phyloP scores from a whole-genome alignment of 2,329 filamentous ascomycete genomes.

The Fusarium sp. region DNA sequence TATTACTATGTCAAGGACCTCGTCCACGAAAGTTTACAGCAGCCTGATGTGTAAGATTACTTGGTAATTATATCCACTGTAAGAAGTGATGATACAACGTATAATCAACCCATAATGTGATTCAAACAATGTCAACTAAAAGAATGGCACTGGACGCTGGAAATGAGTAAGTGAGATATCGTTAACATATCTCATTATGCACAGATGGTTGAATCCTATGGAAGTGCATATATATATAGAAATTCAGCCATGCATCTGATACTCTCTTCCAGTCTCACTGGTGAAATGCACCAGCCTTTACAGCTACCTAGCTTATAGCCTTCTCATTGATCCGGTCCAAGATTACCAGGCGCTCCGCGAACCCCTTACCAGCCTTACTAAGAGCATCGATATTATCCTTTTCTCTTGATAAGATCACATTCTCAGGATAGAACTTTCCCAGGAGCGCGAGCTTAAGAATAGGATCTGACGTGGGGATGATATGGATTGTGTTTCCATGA shows the following conservation, averaged over 20 bases:
- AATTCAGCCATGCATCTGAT: background rate
- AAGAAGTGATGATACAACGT: too few relatives aligned
- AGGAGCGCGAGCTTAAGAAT: background rate
- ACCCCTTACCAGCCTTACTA: background rate
- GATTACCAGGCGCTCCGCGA: background rate
- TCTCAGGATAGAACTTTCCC: background rate
- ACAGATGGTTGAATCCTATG: background rate
- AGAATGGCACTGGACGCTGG: accelerated
- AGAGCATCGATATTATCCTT: background rate
- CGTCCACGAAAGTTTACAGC: too few relatives aligned
- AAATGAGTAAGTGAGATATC: background rate
- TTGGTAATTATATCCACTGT: background rate
- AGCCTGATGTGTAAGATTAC: background rate
- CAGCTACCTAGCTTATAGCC: background rate
- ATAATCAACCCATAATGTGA: too few relatives aligned
- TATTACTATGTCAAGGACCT: too few relatives aligned
- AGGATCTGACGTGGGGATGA: background rate
- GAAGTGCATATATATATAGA: background rate
- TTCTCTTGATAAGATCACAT: background rate
- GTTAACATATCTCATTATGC: background rate
- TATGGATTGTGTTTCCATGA: background rate
- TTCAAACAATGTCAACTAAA: accelerated
- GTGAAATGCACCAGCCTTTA: background rate
- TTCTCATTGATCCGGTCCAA: background rate
- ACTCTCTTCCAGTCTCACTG: accelerated